A percentile compares a stretch with the other conserved stretches of the same genome.
phyloP scores from a whole-genome alignment of 257 asterid genomes.

The Solanum okadae region DNA sequence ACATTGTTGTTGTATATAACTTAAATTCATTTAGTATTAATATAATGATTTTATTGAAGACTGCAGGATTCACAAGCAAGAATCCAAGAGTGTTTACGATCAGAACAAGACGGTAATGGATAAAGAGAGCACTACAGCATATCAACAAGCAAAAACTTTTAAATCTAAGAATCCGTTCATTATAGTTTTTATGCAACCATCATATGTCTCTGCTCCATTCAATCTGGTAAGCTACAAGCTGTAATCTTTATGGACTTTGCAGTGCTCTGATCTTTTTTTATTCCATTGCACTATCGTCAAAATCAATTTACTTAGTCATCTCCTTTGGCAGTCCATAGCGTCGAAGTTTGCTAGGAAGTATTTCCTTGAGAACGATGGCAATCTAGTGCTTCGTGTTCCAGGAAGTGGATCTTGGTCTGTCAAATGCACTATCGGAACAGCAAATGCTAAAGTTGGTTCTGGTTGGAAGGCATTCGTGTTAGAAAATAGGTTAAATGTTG shows the following conservation, averaged over 20 bases:
- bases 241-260: background rate
- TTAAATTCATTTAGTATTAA: background rate
- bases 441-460: background rate
- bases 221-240: background rate
- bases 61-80: background rate
- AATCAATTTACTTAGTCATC: background rate
- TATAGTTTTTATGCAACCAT: background rate
- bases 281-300: background rate
- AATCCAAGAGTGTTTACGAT: background rate
- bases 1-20: background rate
- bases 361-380: background rate
- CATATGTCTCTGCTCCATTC: background rate
- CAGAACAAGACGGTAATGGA: background rate
- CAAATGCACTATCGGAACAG: background rate
- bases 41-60: background rate
- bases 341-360: background rate
- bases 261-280: background rate
- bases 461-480: constrained; percentile 15
- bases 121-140: background rate
- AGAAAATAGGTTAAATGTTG: constrained; percentile 9
- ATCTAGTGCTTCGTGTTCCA: background rate
- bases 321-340: constrained; percentile 4
- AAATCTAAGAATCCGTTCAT: background rate
- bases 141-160: background rate
- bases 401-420: constrained; percentile 3